Percentiles rank a stretch among this genome's conserved stretches.
phyloP scores from a whole-genome alignment of 371 early-diverging fungal genomes.

The Blakeslea trispora region DNA sequence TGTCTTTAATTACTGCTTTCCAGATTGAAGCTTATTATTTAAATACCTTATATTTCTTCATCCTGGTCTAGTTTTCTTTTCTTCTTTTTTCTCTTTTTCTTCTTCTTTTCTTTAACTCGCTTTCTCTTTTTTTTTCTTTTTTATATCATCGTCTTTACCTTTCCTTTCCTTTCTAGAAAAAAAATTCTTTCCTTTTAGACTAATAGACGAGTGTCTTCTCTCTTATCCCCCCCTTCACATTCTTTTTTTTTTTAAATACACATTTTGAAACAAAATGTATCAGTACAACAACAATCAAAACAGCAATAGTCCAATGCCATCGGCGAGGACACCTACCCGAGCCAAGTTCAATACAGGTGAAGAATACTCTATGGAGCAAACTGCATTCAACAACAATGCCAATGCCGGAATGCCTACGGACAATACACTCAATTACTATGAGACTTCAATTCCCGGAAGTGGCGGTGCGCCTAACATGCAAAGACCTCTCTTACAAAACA shows the following conservation, averaged over 20 bases:
- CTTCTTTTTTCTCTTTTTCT: neutral
- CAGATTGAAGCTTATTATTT: neutral
- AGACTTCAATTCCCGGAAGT: slow-evolving; percentile 19
- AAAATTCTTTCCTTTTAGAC: neutral
- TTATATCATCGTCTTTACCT: slow-evolving; percentile 6
- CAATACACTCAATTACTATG: slow-evolving; percentile 17
- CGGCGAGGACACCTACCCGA: slow-evolving; percentile 22
- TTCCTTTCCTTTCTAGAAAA: neutral
- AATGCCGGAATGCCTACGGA: slow-evolving; percentile 6
- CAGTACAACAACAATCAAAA: slow-evolving; percentile 20
- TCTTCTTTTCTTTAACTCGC: slow-evolving; percentile 6
- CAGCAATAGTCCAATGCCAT: slow-evolving; percentile 15
- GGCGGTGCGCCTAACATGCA: neutral
- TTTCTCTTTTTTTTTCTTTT: slow-evolving; percentile 1
- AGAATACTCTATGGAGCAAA: slow-evolving; percentile 26
- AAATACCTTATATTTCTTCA: neutral
- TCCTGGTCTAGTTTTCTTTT: neutral
- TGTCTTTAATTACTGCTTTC: neutral
- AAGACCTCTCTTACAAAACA: neutral
- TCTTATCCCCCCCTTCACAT: neutral
- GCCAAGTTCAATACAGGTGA: slow-evolving; percentile 24
- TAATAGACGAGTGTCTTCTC: neutral
- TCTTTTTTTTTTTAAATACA: neutral
- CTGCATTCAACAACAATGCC: slow-evolving; percentile 11
- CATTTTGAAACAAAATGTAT: slow-evolving; percentile 12